Evolutionary conservation across 139 green algal species (phyloP).

Genomic region (Tetraselmis chui): DNA sequence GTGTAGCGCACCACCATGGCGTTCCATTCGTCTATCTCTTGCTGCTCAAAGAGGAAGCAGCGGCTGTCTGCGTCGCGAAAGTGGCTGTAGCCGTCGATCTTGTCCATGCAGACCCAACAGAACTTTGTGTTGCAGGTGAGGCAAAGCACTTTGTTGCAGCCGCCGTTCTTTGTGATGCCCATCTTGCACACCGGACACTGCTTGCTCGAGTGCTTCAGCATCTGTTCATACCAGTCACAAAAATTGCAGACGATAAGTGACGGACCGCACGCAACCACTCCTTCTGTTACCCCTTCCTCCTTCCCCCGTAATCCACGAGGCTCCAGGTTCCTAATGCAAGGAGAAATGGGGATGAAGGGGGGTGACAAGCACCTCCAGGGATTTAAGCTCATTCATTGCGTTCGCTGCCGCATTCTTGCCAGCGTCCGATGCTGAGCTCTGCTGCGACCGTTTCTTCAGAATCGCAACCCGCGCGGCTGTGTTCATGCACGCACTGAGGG

Average conservation of each 20-base stretch:
- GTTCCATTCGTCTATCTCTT: conserved; percentile 49
- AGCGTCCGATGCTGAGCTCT: not conserved
- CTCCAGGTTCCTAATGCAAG: too few species aligned
- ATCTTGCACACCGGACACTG: conserved; percentile 59
- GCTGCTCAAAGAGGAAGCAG: conserved; percentile 50
- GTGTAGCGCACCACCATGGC: not conserved
- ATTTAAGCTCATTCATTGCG: conserved; percentile 26
- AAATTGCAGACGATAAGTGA: too few species aligned
- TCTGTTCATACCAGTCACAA: too few species aligned
- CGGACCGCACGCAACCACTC: too few species aligned
- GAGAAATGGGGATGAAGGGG: too few species aligned
- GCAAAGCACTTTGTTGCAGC: conserved; percentile 90
- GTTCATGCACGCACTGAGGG: conserved; percentile 27
- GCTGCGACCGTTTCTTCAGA: conserved; percentile 18
- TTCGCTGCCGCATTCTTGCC: conserved; percentile 9
- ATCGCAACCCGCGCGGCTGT: conserved; percentile 32
- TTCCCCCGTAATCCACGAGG: too few species aligned
- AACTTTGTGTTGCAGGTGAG: conserved; percentile 51
- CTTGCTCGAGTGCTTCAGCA: conserved; percentile 30
- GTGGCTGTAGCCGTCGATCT: conserved; percentile 51
- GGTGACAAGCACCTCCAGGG: conserved; percentile 7
- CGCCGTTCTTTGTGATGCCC: conserved; percentile 55
- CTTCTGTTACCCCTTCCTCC: too few species aligned
- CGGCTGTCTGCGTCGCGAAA: conserved; percentile 33
- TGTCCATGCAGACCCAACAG: conserved; percentile 41